Conservation (phyloP, 2,329 filamentous ascomycete genomes). For the Emmonsiellopsis sp. region DNA sequence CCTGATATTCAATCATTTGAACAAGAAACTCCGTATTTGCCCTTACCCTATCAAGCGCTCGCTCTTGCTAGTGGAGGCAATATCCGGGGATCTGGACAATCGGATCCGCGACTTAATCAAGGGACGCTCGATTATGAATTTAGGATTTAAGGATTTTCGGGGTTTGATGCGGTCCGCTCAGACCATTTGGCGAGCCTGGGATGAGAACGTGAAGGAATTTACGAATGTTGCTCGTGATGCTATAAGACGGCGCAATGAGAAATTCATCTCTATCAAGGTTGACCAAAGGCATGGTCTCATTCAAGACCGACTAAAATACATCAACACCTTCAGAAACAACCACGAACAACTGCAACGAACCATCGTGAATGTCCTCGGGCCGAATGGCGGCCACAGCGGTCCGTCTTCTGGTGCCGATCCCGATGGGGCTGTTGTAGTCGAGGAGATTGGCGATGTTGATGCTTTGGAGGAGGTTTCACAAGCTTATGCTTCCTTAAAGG, state of each 20-base stretch:
- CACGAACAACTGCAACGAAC: constrained; percentile 96
- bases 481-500: constrained; percentile 86
- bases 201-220: constrained; percentile 94
- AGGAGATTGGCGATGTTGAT: constrained; percentile 95
- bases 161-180: constrained; percentile 74
- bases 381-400: constrained; percentile 53
- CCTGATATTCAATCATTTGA: constrained; percentile 86
- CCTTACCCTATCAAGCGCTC: constrained; percentile 90
- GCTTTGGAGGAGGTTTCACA: constrained; percentile 93
- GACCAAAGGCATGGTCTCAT: constrained; percentile 76
- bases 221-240: constrained; percentile 95
- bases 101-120: constrained; percentile 78
- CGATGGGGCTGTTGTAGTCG: constrained; percentile 63
- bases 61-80: constrained; percentile 88
- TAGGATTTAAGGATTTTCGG: constrained; percentile 86
- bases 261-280: constrained; percentile 98
- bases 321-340: constrained; percentile 88
- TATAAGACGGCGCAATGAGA: constrained; percentile 84
- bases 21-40: constrained; percentile 94
- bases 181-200: constrained; percentile 84
- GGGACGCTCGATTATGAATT: constrained; percentile 78
- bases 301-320: constrained; percentile 84
- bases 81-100: constrained; percentile 83
- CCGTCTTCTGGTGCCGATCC: constrained; percentile 31
- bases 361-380: constrained; percentile 91